Percentiles rank a stretch among this genome's conserved stretches.
Conservation (phyloP, 164 flowering plant genomes). For the Vitis riparia region DNA sequence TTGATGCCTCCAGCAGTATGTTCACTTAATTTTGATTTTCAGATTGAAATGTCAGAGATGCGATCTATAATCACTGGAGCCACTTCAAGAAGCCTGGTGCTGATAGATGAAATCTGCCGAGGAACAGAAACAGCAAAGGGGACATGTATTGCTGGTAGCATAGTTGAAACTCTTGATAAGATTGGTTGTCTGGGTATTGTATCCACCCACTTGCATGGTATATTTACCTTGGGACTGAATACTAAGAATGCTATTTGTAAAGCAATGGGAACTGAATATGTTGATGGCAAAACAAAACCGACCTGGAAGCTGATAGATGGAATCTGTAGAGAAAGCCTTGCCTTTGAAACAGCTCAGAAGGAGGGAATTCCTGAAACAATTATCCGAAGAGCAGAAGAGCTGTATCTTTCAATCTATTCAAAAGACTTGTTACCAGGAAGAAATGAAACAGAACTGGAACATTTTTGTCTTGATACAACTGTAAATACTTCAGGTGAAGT, state of each 20-base stretch:
- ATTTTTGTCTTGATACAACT: slow-evolving; percentile 5
- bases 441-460: slow-evolving; percentile 5
- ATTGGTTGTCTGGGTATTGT: slow-evolving; percentile 89
- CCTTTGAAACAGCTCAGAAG: slow-evolving; percentile 87
- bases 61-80: slow-evolving; percentile 65
- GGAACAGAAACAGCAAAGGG: slow-evolving; percentile 98
- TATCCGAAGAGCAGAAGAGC: slow-evolving; percentile 77
- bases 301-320: slow-evolving; percentile 95
- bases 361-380: slow-evolving; percentile 86
- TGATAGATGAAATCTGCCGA: slow-evolving; percentile 94
- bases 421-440: slow-evolving; percentile 25
- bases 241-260: slow-evolving; percentile 56
- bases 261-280: slow-evolving; percentile 81
- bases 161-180: slow-evolving; percentile 75
- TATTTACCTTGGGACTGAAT: slow-evolving; percentile 66
- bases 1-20: neutral
- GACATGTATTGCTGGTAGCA: slow-evolving; percentile 94
- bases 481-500: slow-evolving; percentile 18
- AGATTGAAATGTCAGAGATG: slow-evolving; percentile 97
- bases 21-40: slow-evolving; percentile 17
- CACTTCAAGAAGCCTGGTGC: slow-evolving; percentile 87
- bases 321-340: slow-evolving; percentile 90
- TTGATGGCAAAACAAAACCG: slow-evolving; percentile 68
- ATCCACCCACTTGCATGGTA: slow-evolving; percentile 94
- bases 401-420: slow-evolving; percentile 50